Evolutionary conservation across 805 yeast species (phyloP), one percentile per base, ranked within the genome.

Genomic region (Yamadazyma paraphyllophila): DNA sequence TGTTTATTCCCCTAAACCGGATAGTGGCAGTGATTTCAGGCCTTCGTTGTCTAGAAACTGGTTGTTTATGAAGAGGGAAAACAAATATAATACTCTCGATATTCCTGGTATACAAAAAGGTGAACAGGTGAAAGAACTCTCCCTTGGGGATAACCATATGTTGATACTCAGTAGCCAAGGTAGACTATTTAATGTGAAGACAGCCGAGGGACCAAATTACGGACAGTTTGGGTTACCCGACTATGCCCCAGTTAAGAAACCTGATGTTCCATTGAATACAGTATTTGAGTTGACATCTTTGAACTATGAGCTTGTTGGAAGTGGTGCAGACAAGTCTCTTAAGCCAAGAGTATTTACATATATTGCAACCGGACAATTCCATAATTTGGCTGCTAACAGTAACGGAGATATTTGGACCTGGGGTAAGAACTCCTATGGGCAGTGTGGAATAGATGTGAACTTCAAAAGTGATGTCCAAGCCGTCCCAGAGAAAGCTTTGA

Each of bases 191-290:
- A 70, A 87, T 1, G 70, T 81, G 9, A 76, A 87, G 12, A 81
- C 95, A 0, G 85, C 85, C 1, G 49, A 63, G 2, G 52, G 57
- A 11, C 64, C 70, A 4, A 74, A 74, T 39, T 61, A 58, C 53
- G 98, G 98, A 3, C 97, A 94, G 66, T 88, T 78, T 64, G 98
- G 97, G 14, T 62, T 88, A 12, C 94, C 96, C 1, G 64, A 69
- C 11, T 78, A 72, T 51, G 80, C 96, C 1, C 91, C 87, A 46
- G 81, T 81, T 56, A 74, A 79, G 0, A 32, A 43, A 2, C 36
- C 49, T 12, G 35, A 41, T n/a, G 50, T 65, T 2, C 64, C 69
- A 1, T 13, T 47, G 10, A 61, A 70, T 44, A 41, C 46, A 24
- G 63, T 66, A 3, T 58, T 60, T 51, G 88, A 82, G 45, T 73